Evolutionary conservation across 140 eudicot genomes (phyloP).

Genomic region (Cichorium intybus): DNA sequence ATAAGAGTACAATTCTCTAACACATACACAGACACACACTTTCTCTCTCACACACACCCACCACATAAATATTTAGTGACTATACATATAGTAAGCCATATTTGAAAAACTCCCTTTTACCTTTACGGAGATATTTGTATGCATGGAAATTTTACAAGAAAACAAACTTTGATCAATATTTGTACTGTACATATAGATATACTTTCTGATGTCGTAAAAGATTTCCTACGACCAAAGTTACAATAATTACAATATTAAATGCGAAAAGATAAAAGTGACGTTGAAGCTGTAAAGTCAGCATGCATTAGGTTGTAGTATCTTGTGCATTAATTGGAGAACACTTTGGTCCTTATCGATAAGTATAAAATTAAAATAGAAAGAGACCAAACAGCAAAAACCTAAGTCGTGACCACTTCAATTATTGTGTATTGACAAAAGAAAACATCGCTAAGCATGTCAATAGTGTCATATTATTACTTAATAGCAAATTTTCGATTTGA

Average conservation of each 20-base stretch:
- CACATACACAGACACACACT: no score
- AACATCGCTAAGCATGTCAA: neutral
- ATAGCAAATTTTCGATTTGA: neutral
- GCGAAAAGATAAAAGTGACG: neutral
- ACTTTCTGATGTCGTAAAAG: neutral
- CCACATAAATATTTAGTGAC: no score
- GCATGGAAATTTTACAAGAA: neutral
- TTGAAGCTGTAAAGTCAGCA: conserved; percentile 4
- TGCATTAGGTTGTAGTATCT: conserved; percentile 18
- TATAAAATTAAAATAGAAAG: conserved; percentile 1
- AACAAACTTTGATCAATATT: neutral
- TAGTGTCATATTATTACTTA: neutral
- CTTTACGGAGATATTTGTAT: neutral
- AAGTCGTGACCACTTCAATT: conserved; percentile 15
- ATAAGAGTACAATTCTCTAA: no score
- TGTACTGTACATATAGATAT: neutral
- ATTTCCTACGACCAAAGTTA: neutral
- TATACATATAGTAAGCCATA: no score
- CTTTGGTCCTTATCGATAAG: conserved; percentile 5
- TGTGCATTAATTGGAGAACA: neutral
- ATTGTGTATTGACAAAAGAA: conserved; percentile 20
- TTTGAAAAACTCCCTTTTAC: neutral
- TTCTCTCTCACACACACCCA: no score
- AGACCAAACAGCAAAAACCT: conserved; percentile 22
- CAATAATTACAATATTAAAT: conserved; percentile 5